Evolutionary conservation across 371 early-diverging fungal genomes (phyloP), one percentile per base, ranked within the genome.

Genomic region (Rhizopus stolonifer): DNA sequence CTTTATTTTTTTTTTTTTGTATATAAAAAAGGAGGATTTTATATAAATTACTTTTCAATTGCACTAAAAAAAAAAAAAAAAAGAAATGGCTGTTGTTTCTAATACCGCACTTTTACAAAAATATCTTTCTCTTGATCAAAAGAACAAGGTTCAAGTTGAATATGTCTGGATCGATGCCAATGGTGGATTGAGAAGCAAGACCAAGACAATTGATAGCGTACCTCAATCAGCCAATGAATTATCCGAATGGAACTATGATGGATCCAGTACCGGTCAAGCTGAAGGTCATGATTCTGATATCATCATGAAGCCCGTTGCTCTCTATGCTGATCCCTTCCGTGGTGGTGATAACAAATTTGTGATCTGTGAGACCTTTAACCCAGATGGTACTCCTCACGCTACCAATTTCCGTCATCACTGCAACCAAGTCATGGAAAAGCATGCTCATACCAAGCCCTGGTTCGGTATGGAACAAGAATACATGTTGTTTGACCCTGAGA

Each of bases 401-500:
- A 81, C 80, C 53, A 84, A 84, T 62, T 61, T 70, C 58, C 82
- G 84, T 48, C 58, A 67, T 48, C 46, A 52, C 18, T 72, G 74
- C 38, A 58, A 59, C 33, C 75, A 78, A 57, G 58, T 71, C 22
- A 78, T 84, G 78, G 69, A 65, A 0, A 38, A 66, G 29, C 50
- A 77, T 55, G 75, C 74, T 14, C 70, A 68, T 32, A 24, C 62
- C 26, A 58, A 72, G 42, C 80, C 84, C 25, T 83, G 84, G 84
- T 83, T 83, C 50, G 84, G 84, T 60, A 79, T 83, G 58, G 84
- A 83, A 56, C 82, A 82, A 60, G 82, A 82, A 55, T 83, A 83
- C 47, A 79, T 79, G 58, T 49, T 83, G 11, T 62, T 83, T 54
- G 81, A 83, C 57, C 56, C 62, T 7, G 73, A 80, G 66, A 75